Percentiles rank a stretch among this genome's conserved stretches.
Conservation (phyloP, 2,329 filamentous ascomycete genomes). For the Emmonsiellopsis sp. region DNA sequence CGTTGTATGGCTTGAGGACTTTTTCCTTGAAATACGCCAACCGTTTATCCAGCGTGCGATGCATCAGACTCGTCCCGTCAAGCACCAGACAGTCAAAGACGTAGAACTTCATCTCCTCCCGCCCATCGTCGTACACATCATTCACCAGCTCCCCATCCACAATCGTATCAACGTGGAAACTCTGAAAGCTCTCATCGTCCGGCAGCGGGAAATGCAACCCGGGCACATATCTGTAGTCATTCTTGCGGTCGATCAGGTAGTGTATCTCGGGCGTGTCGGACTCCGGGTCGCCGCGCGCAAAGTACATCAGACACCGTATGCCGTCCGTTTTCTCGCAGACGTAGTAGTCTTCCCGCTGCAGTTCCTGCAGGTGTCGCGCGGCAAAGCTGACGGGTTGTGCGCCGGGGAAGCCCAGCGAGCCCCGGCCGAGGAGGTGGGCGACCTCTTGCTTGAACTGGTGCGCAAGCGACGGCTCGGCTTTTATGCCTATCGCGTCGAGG, state of each 20-base stretch:
- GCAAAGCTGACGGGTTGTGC: constrained; percentile 93
- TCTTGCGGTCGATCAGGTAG: constrained; percentile 95
- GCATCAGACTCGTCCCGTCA: constrained; percentile 66
- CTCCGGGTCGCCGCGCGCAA: constrained; percentile 47
- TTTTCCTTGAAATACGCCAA: constrained; percentile 75
- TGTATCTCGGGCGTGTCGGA: constrained; percentile 62
- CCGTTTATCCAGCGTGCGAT: constrained; percentile 76
- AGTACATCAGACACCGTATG: constrained; percentile 88
- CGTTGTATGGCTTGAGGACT: constrained; percentile 70
- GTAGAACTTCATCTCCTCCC: constrained; percentile 66
- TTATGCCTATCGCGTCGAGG: constrained; percentile 47
- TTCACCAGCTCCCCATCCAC: constrained; percentile 91
- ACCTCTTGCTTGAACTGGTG: constrained; percentile 61
- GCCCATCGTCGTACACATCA: constrained; percentile 62
- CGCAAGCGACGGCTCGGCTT: constrained; percentile 53
- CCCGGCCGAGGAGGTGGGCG: constrained; percentile 62
- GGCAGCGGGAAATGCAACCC: constrained; percentile 73
- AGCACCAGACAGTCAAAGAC: constrained; percentile 88
- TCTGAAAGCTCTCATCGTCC: constrained; percentile 47
- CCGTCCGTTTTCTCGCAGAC: constrained; percentile 98
- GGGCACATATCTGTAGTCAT: constrained; percentile 85
- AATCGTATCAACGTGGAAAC: constrained; percentile 71
- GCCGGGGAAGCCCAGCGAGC: constrained; percentile 62
- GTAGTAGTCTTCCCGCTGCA: constrained; percentile 81
- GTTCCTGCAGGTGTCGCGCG: constrained; percentile 69